phyloP scores from a whole-genome alignment of 345 rosid species.

The Salix exigua region DNA sequence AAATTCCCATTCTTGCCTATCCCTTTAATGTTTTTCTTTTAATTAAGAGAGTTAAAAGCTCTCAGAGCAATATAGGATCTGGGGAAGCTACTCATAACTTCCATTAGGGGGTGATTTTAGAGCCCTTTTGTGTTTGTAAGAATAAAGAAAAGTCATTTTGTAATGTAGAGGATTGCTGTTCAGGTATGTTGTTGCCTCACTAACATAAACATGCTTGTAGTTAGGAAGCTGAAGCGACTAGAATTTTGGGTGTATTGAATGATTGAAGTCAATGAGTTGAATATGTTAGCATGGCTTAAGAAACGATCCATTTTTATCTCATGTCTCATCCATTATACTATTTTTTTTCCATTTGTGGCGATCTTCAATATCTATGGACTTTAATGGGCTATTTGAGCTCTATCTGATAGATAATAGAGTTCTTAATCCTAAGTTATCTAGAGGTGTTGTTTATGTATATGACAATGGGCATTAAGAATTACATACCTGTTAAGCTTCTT shows the following conservation, averaged over 20 bases:
- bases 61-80: not conserved
- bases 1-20: not conserved
- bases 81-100: not conserved
- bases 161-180: not conserved
- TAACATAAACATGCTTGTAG: not conserved
- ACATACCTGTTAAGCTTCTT: not conserved
- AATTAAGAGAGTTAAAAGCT: not conserved
- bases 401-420: not conserved
- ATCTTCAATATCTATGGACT: not conserved
- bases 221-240: not conserved
- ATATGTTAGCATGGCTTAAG: not conserved
- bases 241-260: not conserved
- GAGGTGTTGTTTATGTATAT: not conserved
- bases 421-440: not conserved
- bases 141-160: constrained; percentile 3
- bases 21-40: not conserved
- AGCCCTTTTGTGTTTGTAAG: constrained; percentile 4
- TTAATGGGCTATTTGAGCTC: not conserved
- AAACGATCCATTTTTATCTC: not conserved
- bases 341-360: not conserved
- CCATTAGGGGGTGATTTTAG: not conserved
- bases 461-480: not conserved
- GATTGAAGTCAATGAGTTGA: not conserved
- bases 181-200: not conserved
- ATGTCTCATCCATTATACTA: not conserved